Evolutionary conservation across 2,329 filamentous ascomycete genomes (phyloP).

Genomic region (Chaetomium sp.): DNA sequence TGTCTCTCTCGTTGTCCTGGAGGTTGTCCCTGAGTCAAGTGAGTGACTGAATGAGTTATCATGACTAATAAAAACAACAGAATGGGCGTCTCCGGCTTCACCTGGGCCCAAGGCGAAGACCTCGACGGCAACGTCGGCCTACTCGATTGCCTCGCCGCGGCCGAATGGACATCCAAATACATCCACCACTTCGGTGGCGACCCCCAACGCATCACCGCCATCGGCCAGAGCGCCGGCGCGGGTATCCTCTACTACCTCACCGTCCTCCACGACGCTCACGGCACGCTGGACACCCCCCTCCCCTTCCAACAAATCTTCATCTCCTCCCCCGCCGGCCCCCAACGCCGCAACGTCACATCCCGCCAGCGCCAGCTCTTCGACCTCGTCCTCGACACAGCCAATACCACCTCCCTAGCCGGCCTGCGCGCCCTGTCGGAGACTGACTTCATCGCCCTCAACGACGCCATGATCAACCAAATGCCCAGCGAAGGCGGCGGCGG

Average conservation of each 20-base stretch:
- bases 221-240: slow-evolving; percentile 46
- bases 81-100: slow-evolving; percentile 17
- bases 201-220: slow-evolving; percentile 41
- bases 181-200: slow-evolving; percentile 52
- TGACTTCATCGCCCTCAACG: background rate
- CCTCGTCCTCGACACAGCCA: background rate
- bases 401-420: background rate
- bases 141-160: slow-evolving; percentile 17
- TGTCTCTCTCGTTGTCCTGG: background rate
- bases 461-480: slow-evolving; percentile 20
- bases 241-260: slow-evolving; percentile 51
- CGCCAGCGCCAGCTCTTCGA: background rate
- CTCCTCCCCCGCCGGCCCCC: background rate
- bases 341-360: background rate
- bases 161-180: slow-evolving; percentile 25
- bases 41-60: no score
- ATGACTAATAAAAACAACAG: background rate
- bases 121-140: slow-evolving; percentile 20
- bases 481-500: slow-evolving; percentile 17
- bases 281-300: slow-evolving; percentile 7
- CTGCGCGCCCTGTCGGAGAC: background rate
- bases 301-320: slow-evolving; percentile 35
- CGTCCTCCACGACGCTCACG: slow-evolving; percentile 35
- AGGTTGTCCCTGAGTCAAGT: no score
- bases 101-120: slow-evolving; percentile 13